Conservation (phyloP, 306 rosid species). For the Rosa chinensis region DNA sequence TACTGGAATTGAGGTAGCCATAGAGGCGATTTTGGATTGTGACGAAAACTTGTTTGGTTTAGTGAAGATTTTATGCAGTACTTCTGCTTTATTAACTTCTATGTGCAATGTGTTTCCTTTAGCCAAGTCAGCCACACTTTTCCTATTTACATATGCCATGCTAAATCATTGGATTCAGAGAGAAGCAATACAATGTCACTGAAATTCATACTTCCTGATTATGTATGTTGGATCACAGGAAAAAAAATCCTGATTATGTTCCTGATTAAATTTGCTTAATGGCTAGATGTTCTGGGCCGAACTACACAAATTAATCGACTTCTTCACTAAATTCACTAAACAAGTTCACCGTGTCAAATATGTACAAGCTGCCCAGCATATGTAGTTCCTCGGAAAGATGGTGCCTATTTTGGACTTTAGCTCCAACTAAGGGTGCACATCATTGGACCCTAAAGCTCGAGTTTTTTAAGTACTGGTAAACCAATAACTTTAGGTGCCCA, state of each 20-base stretch:
- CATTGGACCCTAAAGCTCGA: too few species aligned
- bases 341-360: too few species aligned
- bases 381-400: neutral
- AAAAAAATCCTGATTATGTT: too few species aligned
- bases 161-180: neutral
- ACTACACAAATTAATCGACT: too few species aligned
- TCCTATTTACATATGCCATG: neutral
- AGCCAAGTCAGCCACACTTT: neutral
- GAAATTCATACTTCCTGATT: too few species aligned
- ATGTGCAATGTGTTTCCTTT: neutral
- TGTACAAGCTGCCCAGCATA: neutral
- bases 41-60: neutral
- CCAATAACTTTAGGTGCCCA: neutral
- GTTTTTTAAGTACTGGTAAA: neutral
- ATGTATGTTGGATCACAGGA: too few species aligned
- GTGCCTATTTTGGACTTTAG: too few species aligned
- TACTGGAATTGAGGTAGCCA: neutral
- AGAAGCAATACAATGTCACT: neutral
- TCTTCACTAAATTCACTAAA: too few species aligned
- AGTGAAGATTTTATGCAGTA: neutral
- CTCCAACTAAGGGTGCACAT: too few species aligned
- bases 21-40: slow-evolving; percentile 6
- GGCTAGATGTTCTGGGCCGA: too few species aligned
- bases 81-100: neutral
- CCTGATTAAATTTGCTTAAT: too few species aligned